Evolutionary conservation across 495 filamentous ascomycete genomes (phyloP).

Genomic region (Corynascus novoguineensis): DNA sequence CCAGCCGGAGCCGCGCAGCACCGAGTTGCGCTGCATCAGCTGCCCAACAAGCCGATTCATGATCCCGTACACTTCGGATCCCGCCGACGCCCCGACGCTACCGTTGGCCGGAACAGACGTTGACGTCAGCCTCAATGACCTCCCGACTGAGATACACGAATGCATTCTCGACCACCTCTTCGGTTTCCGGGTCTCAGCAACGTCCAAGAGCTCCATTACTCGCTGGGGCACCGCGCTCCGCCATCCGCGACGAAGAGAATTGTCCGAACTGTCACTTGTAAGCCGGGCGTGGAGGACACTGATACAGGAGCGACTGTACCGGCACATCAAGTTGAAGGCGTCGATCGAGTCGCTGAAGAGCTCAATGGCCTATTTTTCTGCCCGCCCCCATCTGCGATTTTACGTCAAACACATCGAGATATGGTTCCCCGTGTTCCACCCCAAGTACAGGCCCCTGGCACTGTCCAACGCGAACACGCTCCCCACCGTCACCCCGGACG

Average conservation of each 20-base stretch:
- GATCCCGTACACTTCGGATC: constrained; percentile 24
- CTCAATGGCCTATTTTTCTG: constrained; percentile 52
- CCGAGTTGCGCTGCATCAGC: constrained; percentile 36
- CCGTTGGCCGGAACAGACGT: constrained; percentile 33
- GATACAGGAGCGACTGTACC: constrained; percentile 63
- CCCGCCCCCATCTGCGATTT: constrained; percentile 51
- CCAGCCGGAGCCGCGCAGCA: constrained; percentile 43
- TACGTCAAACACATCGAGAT: constrained; percentile 68
- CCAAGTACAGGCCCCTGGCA: constrained; percentile 39
- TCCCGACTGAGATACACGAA: constrained; percentile 68
- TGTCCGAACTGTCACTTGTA: constrained; percentile 61
- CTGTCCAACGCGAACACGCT: constrained; percentile 39
- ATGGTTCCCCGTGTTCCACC: constrained; percentile 68
- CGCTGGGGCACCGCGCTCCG: constrained; percentile 61
- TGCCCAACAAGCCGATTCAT: constrained; percentile 30
- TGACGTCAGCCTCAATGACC: constrained; percentile 43
- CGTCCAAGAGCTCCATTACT: constrained; percentile 48
- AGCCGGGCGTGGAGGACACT: constrained; percentile 56
- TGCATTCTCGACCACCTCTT: constrained; percentile 64
- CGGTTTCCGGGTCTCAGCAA: constrained; percentile 56
- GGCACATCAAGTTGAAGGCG: constrained; percentile 69
- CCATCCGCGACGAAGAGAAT: constrained; percentile 59
- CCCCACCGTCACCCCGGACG: constrained; percentile 43
- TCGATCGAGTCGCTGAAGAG: constrained; percentile 53
- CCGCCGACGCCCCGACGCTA: constrained; percentile 16